A percentile compares a stretch with the other conserved stretches of the same genome.
Evolutionary conservation across 768 basidiomycete genomes (phyloP).

Genomic region (Leccinum arenicola): DNA sequence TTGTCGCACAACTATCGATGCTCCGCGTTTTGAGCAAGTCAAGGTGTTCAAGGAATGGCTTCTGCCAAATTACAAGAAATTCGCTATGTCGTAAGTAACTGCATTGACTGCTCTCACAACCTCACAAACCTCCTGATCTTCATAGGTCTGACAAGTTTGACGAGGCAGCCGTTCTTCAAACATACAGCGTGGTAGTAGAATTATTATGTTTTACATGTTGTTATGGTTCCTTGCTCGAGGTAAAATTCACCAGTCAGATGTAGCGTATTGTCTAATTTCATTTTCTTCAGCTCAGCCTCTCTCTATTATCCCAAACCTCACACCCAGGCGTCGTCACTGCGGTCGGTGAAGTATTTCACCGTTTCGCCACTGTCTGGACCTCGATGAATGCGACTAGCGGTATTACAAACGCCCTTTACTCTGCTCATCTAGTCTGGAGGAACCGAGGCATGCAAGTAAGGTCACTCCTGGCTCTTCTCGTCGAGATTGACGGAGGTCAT

Average conservation of each 20-base stretch:
- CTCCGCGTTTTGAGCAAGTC: slow-evolving; percentile 74
- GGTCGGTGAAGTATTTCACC: slow-evolving; percentile 69
- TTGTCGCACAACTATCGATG: slow-evolving; percentile 47
- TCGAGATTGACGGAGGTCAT: slow-evolving; percentile 61
- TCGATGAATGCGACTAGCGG: slow-evolving; percentile 63
- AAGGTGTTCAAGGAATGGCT: slow-evolving; percentile 71
- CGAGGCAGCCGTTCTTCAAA: slow-evolving; percentile 42
- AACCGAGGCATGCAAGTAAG: slow-evolving; percentile 64
- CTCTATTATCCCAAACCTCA: slow-evolving; percentile 50
- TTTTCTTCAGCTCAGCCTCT: slow-evolving; percentile 47
- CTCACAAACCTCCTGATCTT: neutral
- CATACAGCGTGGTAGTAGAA: slow-evolving; percentile 57
- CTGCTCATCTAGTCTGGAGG: slow-evolving; percentile 62
- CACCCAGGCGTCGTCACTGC: slow-evolving; percentile 53
- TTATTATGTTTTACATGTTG: slow-evolving; percentile 61
- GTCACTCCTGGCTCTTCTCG: slow-evolving; percentile 56
- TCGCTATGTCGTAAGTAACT: slow-evolving; percentile 44
- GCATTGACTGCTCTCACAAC: neutral
- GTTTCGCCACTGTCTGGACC: slow-evolving; percentile 71
- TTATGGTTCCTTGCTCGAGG: slow-evolving; percentile 69
- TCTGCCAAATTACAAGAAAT: slow-evolving; percentile 61
- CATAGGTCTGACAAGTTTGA: slow-evolving; percentile 30
- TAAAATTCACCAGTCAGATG: slow-evolving; percentile 27
- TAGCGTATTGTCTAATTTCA: slow-evolving; percentile 7
- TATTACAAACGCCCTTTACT: slow-evolving; percentile 59